Conservation (phyloP, 75 land plant genomes). For the Sequoiadendron giganteum region DNA sequence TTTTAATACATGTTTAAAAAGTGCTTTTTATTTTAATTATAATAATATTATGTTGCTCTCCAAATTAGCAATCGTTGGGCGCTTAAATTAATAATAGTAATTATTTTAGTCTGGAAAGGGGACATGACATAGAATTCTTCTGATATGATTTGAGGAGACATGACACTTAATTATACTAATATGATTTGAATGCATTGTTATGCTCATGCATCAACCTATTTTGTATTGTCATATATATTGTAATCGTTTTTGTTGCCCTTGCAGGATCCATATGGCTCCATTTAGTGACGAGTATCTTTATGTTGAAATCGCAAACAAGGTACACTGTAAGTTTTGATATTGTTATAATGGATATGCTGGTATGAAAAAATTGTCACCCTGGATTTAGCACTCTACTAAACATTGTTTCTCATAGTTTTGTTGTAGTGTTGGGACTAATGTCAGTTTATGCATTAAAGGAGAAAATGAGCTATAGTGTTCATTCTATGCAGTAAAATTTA, state of each 20-base stretch:
- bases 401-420: neutral
- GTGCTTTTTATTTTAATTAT: no score
- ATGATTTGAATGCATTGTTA: neutral
- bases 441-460: neutral
- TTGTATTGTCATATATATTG: neutral
- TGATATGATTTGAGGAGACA: neutral
- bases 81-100: no score
- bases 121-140: no score
- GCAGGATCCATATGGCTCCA: conserved; percentile 97
- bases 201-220: neutral
- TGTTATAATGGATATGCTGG: neutral
- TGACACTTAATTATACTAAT: neutral
- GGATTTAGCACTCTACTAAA: neutral
- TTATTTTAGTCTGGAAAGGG: no score
- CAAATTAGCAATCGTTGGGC: no score
- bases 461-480: neutral
- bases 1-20: no score
- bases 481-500: neutral
- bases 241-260: neutral
- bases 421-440: neutral
- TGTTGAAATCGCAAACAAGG: conserved; percentile 97
- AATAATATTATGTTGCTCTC: no score
- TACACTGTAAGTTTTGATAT: conserved; percentile 13
- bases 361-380: neutral
- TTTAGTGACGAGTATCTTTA: conserved; percentile 91